phyloP scores from a whole-genome alignment of 2,329 filamentous ascomycete genomes.

The Hymenoscyphus fructigenus region DNA sequence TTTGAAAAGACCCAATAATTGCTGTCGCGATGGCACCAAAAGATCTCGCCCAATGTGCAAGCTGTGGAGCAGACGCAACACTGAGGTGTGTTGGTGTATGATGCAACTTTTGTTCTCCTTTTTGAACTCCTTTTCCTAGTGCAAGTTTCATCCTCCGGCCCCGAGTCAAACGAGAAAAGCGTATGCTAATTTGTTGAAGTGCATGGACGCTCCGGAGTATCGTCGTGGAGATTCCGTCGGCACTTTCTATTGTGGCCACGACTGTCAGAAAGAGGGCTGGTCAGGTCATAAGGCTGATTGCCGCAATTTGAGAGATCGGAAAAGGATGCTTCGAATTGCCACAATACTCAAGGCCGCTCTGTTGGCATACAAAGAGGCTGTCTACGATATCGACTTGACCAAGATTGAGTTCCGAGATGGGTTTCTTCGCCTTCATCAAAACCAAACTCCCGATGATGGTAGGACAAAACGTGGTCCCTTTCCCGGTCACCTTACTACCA shows the following conservation, averaged over 20 bases:
- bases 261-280: background rate
- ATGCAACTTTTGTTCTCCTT: too few relatives aligned
- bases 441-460: too few relatives aligned
- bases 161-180: too few relatives aligned
- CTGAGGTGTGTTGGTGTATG: background rate
- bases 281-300: background rate
- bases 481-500: background rate
- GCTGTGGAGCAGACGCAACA: background rate
- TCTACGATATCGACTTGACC: constrained; percentile 2
- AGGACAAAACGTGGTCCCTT: background rate
- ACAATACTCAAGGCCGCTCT: constrained; percentile 1
- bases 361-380: background rate
- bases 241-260: background rate
- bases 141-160: too few relatives aligned
- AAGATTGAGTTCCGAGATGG: constrained; percentile 6
- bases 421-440: constrained; percentile 2
- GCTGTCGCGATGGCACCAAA: background rate
- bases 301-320: background rate
- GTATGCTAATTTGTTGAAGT: too few relatives aligned
- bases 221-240: background rate
- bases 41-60: background rate
- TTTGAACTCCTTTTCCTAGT: too few relatives aligned
- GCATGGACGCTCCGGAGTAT: background rate
- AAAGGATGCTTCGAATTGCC: constrained; percentile 3
- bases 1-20: too few relatives aligned